These are phyloP conservation scores for Apium graveolens DNA, from an alignment of 129 eudicot species.

Conservation along the genomic window DNA sequence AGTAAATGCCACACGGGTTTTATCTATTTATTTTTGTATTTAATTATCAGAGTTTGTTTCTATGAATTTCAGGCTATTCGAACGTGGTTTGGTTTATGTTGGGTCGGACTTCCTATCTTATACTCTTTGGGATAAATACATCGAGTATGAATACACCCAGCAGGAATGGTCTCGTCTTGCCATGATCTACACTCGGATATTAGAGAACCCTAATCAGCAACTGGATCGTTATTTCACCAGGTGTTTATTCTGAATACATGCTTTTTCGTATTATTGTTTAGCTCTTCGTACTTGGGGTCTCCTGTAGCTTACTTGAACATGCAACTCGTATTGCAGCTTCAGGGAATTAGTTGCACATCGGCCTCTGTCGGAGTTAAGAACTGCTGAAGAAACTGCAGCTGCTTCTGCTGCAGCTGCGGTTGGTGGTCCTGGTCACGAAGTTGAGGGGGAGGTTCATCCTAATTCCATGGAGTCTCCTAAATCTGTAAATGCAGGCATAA, in stretches of 20 bases:
- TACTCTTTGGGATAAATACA: slow-evolving; percentile 94
- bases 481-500: slow-evolving; percentile 60
- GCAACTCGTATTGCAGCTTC: slow-evolving; percentile 40
- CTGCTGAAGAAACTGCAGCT: slow-evolving; percentile 55
- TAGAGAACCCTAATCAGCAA: slow-evolving; percentile 94
- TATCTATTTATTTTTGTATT: slow-evolving; percentile 1
- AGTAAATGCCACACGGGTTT: background rate
- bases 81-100: slow-evolving; percentile 91
- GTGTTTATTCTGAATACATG: slow-evolving; percentile 24
- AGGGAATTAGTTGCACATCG: slow-evolving; percentile 90
- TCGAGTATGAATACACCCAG: slow-evolving; percentile 80
- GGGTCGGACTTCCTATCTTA: slow-evolving; percentile 86
- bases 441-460: slow-evolving; percentile 69
- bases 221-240: slow-evolving; percentile 94
- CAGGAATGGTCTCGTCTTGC: slow-evolving; percentile 89
- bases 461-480: slow-evolving; percentile 44
- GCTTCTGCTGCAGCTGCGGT: slow-evolving; percentile 40
- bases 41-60: slow-evolving; percentile 10
- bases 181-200: slow-evolving; percentile 65
- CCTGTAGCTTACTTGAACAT: background rate
- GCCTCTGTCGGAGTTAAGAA: slow-evolving; percentile 78
- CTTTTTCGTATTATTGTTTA: background rate
- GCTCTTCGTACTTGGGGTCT: background rate
- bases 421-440: slow-evolving; percentile 35
- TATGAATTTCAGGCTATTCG: slow-evolving; percentile 74